Evolutionary conservation across 805 yeast genomes (phyloP).

Genomic region (Candida krabiensis): DNA sequence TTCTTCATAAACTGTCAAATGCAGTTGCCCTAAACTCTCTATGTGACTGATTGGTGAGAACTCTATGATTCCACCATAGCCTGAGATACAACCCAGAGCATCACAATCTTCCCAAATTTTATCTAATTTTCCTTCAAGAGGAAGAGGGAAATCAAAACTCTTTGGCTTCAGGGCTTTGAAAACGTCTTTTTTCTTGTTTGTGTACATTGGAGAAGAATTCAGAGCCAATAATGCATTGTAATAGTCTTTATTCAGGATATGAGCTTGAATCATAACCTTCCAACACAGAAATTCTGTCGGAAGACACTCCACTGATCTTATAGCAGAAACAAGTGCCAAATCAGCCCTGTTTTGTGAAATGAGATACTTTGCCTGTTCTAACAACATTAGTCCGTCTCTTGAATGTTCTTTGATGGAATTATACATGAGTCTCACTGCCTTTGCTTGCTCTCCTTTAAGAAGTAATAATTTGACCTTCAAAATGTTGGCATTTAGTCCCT

Average conservation of each 20-base stretch:
- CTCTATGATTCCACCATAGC: slow-evolving; percentile 34
- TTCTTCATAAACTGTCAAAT: slow-evolving; percentile 50
- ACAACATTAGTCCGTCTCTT: slow-evolving; percentile 57
- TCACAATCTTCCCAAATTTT: slow-evolving; percentile 46
- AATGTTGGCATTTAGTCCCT: slow-evolving; percentile 27
- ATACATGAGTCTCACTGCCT: slow-evolving; percentile 47
- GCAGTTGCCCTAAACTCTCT: slow-evolving; percentile 46
- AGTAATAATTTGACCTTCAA: slow-evolving; percentile 44
- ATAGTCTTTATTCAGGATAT: slow-evolving; percentile 55
- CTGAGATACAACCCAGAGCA: slow-evolving; percentile 32
- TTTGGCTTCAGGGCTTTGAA: slow-evolving; percentile 44
- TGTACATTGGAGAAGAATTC: slow-evolving; percentile 75
- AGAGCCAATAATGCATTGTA: slow-evolving; percentile 62
- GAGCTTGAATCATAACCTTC: slow-evolving; percentile 61
- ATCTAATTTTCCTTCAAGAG: slow-evolving; percentile 52
- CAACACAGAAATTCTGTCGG: slow-evolving; percentile 78
- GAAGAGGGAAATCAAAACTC: slow-evolving; percentile 47
- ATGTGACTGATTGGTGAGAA: slow-evolving; percentile 35
- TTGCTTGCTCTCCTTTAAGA: slow-evolving; percentile 43
- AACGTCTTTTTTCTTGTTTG: slow-evolving; percentile 44
- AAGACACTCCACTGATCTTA: slow-evolving; percentile 59
- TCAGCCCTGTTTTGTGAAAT: slow-evolving; percentile 51
- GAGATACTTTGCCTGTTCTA: slow-evolving; percentile 65
- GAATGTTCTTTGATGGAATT: slow-evolving; percentile 41
- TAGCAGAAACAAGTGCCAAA: slow-evolving; percentile 59